A percentile compares a stretch with the other conserved stretches of the same genome.
Evolutionary conservation across 306 rosid genomes (phyloP).

Genomic region (Spatholobus suberectus): DNA sequence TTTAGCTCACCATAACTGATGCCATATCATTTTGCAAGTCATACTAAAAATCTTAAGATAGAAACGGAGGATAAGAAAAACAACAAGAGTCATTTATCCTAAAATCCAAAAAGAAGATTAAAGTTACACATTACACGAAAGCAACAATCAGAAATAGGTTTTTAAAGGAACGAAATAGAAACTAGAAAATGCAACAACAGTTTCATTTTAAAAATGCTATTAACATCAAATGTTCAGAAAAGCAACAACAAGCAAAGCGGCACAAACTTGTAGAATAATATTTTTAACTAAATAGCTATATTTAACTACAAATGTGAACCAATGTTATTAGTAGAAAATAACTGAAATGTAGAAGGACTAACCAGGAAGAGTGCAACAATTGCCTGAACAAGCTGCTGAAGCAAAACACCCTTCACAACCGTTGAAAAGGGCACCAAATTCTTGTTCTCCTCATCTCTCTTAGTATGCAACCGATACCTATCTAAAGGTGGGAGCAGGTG

Average conservation of each 20-base stretch:
- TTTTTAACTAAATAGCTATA: neutral
- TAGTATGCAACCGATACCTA: constrained; percentile 72
- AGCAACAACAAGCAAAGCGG: constrained; percentile 1
- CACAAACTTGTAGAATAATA: neutral
- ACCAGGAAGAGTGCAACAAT: constrained; percentile 82
- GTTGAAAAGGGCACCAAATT: constrained; percentile 70
- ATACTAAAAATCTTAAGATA: constrained; percentile 17
- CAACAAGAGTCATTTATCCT: neutral
- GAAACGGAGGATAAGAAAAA: neutral
- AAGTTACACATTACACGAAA: neutral
- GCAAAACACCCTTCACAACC: constrained; percentile 82
- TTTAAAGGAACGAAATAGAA: neutral
- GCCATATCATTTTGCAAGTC: constrained; percentile 10
- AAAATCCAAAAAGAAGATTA: neutral
- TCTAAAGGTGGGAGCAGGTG: constrained; percentile 75
- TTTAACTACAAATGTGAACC: constrained; percentile 15
- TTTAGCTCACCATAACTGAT: neutral
- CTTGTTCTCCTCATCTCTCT: constrained; percentile 67
- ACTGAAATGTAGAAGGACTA: constrained; percentile 35
- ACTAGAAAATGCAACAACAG: constrained; percentile 2
- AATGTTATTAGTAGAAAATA: constrained; percentile 17
- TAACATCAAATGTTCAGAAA: neutral
- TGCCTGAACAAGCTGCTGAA: constrained; percentile 90
- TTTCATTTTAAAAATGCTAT: neutral
- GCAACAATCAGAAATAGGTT: neutral